Evolutionary conservation across 768 basidiomycete species (phyloP), one percentile per base, ranked within the genome.

Genomic region (Termitomyces eurrhizus): DNA sequence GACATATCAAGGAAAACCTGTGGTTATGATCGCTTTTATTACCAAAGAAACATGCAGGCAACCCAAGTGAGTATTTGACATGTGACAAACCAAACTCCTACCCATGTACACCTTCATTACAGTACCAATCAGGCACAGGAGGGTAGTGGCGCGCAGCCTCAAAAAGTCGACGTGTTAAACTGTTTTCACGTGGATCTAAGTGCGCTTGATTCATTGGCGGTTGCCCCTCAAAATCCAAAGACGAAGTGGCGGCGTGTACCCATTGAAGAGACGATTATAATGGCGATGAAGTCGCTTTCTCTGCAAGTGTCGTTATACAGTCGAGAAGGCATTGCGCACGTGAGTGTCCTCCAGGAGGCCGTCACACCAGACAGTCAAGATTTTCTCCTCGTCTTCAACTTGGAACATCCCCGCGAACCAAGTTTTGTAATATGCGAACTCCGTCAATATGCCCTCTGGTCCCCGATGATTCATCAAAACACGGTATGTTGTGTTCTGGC

Each of bases 151-250:
- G 21, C 21, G 21, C 21, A 21, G 21, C 21, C 21, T 29, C 2
- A 29, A 29, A 29, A 29, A 29, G 29, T 29, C 29, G 4, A 29
- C 4, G 29, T 29, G 29, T 77, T 80, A 46, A 63, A 75, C 21
- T 78, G 76, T 52, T 62, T 82, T 26, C 70, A 67, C 67, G 68
- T 80, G 16, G 71, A 78, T 11, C 69, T 86, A 36, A 71, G 75
- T 36, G 53, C 69, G 13, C 73, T 86, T 13, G 83, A 85, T 41
- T 61, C 66, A 2, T 65, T 84, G 42, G 72, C 77, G 7, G 35
- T 6, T n/a, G 35, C n/a, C 33, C 35, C 48, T 26, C 46, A 36
- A 3, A 21, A 57, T 24, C 2, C n/a, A 49, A 13, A 57, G 24
- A n/a, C 8, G 12, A 18, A 26, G n/a, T n/a, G 41, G 26, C 7